These are phyloP conservation scores for Sequoia sempervirens DNA, from an alignment of 75 land plant species.

Conservation along the genomic window DNA sequence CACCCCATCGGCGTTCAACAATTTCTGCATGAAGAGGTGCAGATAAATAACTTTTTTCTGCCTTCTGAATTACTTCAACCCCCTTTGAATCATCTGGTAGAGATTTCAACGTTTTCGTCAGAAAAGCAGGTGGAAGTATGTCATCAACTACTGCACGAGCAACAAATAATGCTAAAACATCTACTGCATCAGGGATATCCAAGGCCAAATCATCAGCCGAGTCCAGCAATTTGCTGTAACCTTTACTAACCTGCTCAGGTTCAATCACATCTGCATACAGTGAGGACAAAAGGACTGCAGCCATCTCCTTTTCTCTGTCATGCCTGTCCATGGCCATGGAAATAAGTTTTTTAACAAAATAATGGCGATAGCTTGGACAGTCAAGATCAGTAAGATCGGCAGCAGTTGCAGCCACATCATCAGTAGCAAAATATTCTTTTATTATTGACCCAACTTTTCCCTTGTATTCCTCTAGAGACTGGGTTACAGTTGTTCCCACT, in stretches of 20 bases:
- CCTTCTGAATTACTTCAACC: slow-evolving; percentile 45
- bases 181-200: slow-evolving; percentile 76
- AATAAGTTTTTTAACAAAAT: slow-evolving; percentile 69
- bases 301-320: slow-evolving; percentile 89
- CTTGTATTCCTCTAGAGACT: slow-evolving; percentile 37
- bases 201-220: slow-evolving; percentile 71
- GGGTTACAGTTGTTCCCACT: slow-evolving; percentile 25
- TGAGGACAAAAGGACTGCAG: slow-evolving; percentile 73
- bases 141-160: slow-evolving; percentile 92
- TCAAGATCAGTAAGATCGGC: slow-evolving; percentile 56
- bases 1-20: slow-evolving; percentile 75
- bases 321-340: slow-evolving; percentile 90
- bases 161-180: slow-evolving; percentile 68
- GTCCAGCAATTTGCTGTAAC: slow-evolving; percentile 63
- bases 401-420: slow-evolving; percentile 37
- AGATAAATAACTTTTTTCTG: slow-evolving; percentile 76
- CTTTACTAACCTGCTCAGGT: slow-evolving; percentile 53
- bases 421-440: slow-evolving; percentile 44
- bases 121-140: slow-evolving; percentile 72
- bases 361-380: slow-evolving; percentile 59
- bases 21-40: slow-evolving; percentile 83
- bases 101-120: slow-evolving; percentile 34
- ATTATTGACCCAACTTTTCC: slow-evolving; percentile 30
- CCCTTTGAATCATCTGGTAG: slow-evolving; percentile 58
- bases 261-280: slow-evolving; percentile 72